Conservation (phyloP, 495 filamentous ascomycete genomes). For the Aspergillus saccharolyticus region DNA sequence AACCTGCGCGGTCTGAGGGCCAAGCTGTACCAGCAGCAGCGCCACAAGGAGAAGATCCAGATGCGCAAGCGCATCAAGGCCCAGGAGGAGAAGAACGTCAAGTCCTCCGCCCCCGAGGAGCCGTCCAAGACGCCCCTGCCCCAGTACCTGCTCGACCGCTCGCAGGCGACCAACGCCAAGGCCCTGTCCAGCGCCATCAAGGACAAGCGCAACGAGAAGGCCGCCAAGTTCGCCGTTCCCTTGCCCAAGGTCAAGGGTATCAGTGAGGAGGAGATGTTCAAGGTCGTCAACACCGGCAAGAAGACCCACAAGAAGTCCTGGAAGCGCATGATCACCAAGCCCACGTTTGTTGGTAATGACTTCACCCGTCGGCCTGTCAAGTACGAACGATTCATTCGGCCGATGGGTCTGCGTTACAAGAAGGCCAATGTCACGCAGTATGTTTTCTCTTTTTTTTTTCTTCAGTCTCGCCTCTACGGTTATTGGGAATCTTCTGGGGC, state of each 20-base stretch:
- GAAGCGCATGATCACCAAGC: slow-evolving; percentile 96
- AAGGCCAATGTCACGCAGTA: slow-evolving; percentile 83
- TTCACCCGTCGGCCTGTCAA: slow-evolving; percentile 93
- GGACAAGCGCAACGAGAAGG: slow-evolving; percentile 85
- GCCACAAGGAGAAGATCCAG: slow-evolving; percentile 97
- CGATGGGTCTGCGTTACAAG: slow-evolving; percentile 86
- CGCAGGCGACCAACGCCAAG: slow-evolving; percentile 82
- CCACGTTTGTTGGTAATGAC: slow-evolving; percentile 81
- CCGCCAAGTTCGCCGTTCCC: slow-evolving; percentile 91
- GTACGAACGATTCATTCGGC: slow-evolving; percentile 81
- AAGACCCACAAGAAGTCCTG: slow-evolving; percentile 73
- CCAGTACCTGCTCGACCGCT: slow-evolving; percentile 84
- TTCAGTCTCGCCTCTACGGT: not conserved
- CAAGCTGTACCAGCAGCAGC: slow-evolving; percentile 91
- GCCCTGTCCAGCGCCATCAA: slow-evolving; percentile 79
- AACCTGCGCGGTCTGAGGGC: slow-evolving; percentile 86
- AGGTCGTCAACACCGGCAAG: slow-evolving; percentile 93
- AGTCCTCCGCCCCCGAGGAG: slow-evolving; percentile 72
- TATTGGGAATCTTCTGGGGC: no score
- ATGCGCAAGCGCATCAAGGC: slow-evolving; percentile 94
- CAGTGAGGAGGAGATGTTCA: slow-evolving; percentile 97
- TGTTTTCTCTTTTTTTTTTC: slow-evolving; percentile 12
- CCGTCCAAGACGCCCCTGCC: slow-evolving; percentile 72
- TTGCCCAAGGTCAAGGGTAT: slow-evolving; percentile 93
- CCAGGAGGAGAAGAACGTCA: slow-evolving; percentile 92